Base-by-base conservation (phyloP, 257 asterid species). In the Coffea canephora region DNA sequence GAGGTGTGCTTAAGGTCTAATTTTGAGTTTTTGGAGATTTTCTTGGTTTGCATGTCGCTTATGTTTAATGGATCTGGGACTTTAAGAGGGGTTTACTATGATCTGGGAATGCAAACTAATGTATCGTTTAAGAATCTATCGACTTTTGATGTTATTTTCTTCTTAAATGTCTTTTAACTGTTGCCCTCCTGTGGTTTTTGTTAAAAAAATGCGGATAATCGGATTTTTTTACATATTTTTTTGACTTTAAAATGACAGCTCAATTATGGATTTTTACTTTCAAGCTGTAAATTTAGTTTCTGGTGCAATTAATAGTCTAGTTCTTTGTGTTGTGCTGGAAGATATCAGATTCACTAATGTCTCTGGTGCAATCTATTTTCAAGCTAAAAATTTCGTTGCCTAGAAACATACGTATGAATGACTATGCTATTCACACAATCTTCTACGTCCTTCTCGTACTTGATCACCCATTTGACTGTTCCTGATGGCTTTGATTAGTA, bases 21-120 rank as follows among this genome's bases (percentile, higher is more conserved):
- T 57, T 68, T 70, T 64, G 18, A 46, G 45, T 69, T 25, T n/a
- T 64, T 62, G 62, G 25, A 77, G 25, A 13, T 6, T 15, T 21
- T 49, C 69, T 27, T 21, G 45, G 6, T 73, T 66, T 68, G 80
- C 79, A 57, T 72, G 68, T 27, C 71, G 14, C 48, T 78, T 46
- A 27, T 46, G n/a, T 50, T 16, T 52, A 45, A 45, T 82, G 80
- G 85, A 78, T 85, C 83, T 82, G 70, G 27, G 13, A 13, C 34
- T 46, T 69, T 55, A 27, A 27, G 52, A n/a, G 45, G 27, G 59
- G 43, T 61, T 80, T 9, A 50, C 0, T 46, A 5, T 69, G 78
- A 25, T 31, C 19, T 64, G 48, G 65, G 78, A 16, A 48, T 80
- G 8, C n/a, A 52, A 59, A 59, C 49, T 50, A 79, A 64, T 62